phyloP scores from a whole-genome alignment of 2,329 filamentous ascomycete species.

The Metarhizium anisopliae region DNA sequence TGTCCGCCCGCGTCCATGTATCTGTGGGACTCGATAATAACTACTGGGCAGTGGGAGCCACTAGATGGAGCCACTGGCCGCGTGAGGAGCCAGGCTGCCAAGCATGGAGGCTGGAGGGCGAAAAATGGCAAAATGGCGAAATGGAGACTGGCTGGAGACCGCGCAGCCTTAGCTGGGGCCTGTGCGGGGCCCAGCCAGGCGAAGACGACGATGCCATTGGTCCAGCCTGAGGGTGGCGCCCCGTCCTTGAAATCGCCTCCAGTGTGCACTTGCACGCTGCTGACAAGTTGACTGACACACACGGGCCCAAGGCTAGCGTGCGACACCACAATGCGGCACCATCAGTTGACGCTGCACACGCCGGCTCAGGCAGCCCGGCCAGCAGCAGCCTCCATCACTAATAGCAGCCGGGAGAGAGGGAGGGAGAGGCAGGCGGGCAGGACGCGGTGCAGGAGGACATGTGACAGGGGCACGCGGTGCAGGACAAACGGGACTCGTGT shows the following conservation, averaged over 20 bases:
- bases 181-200: constrained; percentile 16
- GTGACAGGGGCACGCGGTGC: not conserved
- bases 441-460: not conserved
- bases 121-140: not conserved
- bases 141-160: not conserved
- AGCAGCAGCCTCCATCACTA: not conserved
- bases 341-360: too few relatives aligned
- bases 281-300: too few relatives aligned
- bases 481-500: not conserved
- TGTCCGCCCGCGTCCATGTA: not conserved
- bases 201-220: constrained; percentile 11
- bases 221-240: not conserved
- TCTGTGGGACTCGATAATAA: not conserved
- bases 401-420: not conserved
- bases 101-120: not conserved
- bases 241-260: not conserved
- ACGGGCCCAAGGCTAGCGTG: too few relatives aligned
- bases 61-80: too few relatives aligned
- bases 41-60: not conserved
- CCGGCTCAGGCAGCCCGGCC: not conserved
- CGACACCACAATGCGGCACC: too few relatives aligned
- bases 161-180: constrained; percentile 16
- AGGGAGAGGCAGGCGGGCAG: too few relatives aligned
- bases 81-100: too few relatives aligned
- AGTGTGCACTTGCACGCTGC: not conserved